Conservation (phyloP, 306 rosid species). For the Castanea crenata region DNA sequence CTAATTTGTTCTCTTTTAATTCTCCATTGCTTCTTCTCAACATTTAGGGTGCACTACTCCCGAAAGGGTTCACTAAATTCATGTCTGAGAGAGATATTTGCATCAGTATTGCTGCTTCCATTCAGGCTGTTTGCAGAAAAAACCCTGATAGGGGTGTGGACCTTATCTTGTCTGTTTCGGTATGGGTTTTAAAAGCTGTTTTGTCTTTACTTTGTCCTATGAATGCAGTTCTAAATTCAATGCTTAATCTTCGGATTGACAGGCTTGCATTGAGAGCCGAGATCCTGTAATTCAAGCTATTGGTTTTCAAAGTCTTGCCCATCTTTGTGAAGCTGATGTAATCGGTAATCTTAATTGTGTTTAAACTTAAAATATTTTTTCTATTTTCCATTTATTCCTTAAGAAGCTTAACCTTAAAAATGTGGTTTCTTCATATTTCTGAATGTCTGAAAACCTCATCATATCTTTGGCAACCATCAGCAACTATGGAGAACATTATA, state of each 20-base stretch:
- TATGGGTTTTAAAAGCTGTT: constrained; percentile 33
- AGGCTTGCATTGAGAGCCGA: constrained; percentile 85
- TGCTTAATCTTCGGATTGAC: constrained; percentile 31
- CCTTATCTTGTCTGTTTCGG: constrained; percentile 93
- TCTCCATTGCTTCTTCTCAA: constrained; percentile 21
- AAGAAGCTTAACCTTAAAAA: not conserved
- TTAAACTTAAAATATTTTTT: constrained; percentile 20
- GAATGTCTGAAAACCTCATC: not conserved
- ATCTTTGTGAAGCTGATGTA: constrained; percentile 92
- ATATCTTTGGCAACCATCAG: not conserved
- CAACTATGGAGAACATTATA: not conserved
- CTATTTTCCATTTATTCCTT: not conserved
- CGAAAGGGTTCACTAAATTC: constrained; percentile 63
- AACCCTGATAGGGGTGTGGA: constrained; percentile 94
- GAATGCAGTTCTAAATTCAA: constrained; percentile 27
- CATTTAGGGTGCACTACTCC: constrained; percentile 66
- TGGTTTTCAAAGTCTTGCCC: constrained; percentile 92
- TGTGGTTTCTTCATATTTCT: not conserved
- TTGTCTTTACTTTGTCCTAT: constrained; percentile 25
- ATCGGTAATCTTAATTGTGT: constrained; percentile 56
- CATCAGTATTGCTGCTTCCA: constrained; percentile 82
- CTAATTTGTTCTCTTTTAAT: constrained; percentile 18
- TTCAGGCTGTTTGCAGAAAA: constrained; percentile 87
- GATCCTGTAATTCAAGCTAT: constrained; percentile 76
- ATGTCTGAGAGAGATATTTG: constrained; percentile 61